Conservation (phyloP, 23 red algal species). For the Chondrus crispus region DNA sequence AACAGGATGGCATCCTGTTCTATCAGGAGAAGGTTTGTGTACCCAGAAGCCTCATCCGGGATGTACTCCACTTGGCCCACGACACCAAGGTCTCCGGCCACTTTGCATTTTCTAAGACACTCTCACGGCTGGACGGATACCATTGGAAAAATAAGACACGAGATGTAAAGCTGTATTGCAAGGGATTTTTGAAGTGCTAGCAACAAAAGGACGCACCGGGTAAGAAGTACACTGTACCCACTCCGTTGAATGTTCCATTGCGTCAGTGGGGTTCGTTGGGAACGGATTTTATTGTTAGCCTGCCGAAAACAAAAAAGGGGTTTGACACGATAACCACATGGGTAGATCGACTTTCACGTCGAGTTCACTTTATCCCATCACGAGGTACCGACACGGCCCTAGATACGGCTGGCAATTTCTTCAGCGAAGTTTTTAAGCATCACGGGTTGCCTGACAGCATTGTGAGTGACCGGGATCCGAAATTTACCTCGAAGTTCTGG, state of each 20-base stretch:
- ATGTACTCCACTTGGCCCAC: background rate
- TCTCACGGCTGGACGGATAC: background rate
- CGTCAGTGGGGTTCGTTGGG: background rate
- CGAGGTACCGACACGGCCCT: background rate
- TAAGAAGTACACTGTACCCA: background rate
- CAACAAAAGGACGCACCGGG: background rate
- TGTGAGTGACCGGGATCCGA: background rate
- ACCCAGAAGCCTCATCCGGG: background rate
- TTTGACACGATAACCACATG: slow-evolving; percentile 2
- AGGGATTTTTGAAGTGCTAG: background rate
- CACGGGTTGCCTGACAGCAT: slow-evolving; percentile 3
- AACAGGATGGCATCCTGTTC: background rate
- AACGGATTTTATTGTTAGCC: slow-evolving; percentile 20
- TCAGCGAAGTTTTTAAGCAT: slow-evolving; percentile 3
- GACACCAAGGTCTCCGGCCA: background rate
- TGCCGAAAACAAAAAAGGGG: background rate
- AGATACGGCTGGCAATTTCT: background rate
- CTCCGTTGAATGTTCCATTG: background rate
- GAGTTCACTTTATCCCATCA: background rate
- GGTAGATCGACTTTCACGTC: background rate
- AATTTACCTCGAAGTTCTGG: slow-evolving; percentile 24
- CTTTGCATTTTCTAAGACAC: slow-evolving; percentile 14
- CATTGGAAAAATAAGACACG: slow-evolving; percentile 27
- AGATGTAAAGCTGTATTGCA: background rate
- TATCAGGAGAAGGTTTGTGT: slow-evolving; percentile 13